Percentiles rank a stretch among this genome's conserved stretches.
phyloP scores from a whole-genome alignment of 2,329 filamentous ascomycete genomes.

The Chaetothyriales sp. region DNA sequence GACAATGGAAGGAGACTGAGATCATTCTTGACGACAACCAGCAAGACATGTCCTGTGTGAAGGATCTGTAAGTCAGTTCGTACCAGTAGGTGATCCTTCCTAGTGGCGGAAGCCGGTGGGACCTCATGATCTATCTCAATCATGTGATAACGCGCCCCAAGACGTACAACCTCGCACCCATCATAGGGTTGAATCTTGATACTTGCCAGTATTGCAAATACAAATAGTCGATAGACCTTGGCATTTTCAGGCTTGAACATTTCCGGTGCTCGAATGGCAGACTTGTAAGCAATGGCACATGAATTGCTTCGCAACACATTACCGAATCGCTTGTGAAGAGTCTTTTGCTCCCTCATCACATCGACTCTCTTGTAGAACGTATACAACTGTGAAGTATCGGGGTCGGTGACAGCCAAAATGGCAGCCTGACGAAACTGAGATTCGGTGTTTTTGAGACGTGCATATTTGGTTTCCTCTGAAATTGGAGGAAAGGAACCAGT shows the following conservation, averaged over 20 bases:
- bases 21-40: constrained; percentile 8
- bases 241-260: constrained; percentile 15
- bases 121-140: constrained; percentile 1
- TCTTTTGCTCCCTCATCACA: constrained; percentile 16
- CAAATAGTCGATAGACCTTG: constrained; percentile 15
- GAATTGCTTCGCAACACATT: constrained; percentile 15
- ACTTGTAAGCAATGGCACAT: constrained; percentile 18
- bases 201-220: constrained; percentile 15
- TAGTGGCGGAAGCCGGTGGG: background rate
- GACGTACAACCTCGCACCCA: constrained; percentile 5
- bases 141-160: constrained; percentile 11
- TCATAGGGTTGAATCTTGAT: constrained; percentile 9
- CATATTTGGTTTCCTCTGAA: constrained; percentile 8
- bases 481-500: constrained; percentile 3
- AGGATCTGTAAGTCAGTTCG: constrained; percentile 15
- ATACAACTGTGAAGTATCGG: constrained; percentile 13
- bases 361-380: constrained; percentile 19
- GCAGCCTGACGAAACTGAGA: constrained; percentile 16
- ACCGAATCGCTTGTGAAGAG: constrained; percentile 15
- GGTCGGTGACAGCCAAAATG: constrained; percentile 15
- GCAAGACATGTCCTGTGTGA: constrained; percentile 12
- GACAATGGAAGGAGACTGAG: background rate
- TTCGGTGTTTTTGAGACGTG: constrained; percentile 14
- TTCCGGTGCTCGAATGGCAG: constrained; percentile 14
- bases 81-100: constrained; percentile 2